Percentiles rank a stretch among this genome's conserved stretches.
These are phyloP conservation scores for Aspergillus affinis DNA, from an alignment of 495 filamentous ascomycete species.

Conservation along the genomic window DNA sequence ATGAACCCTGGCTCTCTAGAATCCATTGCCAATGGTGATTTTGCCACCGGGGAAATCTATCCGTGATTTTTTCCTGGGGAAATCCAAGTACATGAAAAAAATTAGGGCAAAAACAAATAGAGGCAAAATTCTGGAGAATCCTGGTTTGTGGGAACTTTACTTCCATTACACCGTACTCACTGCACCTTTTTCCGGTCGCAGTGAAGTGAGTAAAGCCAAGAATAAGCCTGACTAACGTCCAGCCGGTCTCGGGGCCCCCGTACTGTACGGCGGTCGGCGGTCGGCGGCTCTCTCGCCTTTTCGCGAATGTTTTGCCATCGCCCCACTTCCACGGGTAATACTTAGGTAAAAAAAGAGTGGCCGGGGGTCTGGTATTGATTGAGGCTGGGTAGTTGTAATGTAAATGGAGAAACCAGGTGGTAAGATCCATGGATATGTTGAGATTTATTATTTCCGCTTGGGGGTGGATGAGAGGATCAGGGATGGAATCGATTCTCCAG, in stretches of 20 bases:
- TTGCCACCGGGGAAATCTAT: not conserved
- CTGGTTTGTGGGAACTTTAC: not conserved
- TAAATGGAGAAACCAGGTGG: not conserved
- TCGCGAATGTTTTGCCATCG: slow-evolving; percentile 30
- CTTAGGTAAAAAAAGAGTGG: not conserved
- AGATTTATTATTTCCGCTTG: too few relatives aligned
- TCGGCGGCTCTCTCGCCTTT: slow-evolving; percentile 16
- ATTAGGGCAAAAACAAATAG: too few relatives aligned
- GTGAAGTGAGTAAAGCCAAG: slow-evolving; percentile 2
- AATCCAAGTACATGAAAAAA: not conserved
- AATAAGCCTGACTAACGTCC: slow-evolving; percentile 11
- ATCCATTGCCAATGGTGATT: not conserved
- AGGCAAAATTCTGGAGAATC: slow-evolving; percentile 8
- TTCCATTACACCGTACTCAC: too few relatives aligned
- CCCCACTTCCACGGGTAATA: not conserved
- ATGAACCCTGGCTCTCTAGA: not conserved
- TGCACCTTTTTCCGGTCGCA: not conserved
- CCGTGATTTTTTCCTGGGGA: not conserved
- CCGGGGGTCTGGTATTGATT: too few relatives aligned
- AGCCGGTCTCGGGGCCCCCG: slow-evolving; percentile 38
- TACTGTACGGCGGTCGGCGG: slow-evolving; percentile 5
- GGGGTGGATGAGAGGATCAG: too few relatives aligned
- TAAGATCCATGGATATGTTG: too few relatives aligned
- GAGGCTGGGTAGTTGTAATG: too few relatives aligned
- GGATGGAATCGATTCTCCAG: too few relatives aligned